phyloP scores from a whole-genome alignment of 2,329 filamentous ascomycete species.

The Aspergillus pseudoterreus region DNA sequence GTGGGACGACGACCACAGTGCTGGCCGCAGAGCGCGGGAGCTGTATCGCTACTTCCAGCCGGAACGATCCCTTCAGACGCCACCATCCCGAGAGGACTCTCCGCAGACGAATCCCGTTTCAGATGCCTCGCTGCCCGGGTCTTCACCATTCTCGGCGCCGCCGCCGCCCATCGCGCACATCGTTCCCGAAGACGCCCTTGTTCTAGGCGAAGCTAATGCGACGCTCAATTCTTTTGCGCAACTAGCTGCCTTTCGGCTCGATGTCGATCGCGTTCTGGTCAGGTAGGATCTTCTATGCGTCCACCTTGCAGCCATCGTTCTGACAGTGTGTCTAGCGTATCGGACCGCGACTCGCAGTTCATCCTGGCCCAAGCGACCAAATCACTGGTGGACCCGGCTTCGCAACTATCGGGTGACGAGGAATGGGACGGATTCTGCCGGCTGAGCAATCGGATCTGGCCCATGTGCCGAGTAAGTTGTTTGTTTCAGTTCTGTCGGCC shows the following conservation, averaged over 20 bases:
- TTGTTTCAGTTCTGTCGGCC: not conserved
- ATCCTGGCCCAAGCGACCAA: constrained; percentile 50
- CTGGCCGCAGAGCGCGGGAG: constrained; percentile 34
- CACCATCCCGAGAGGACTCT: constrained; percentile 5
- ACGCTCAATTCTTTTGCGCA: constrained; percentile 36
- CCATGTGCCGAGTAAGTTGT: constrained; percentile 31
- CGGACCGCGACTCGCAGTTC: constrained; percentile 48
- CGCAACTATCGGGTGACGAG: constrained; percentile 28
- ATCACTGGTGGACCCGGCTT: constrained; percentile 31
- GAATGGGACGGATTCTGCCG: constrained; percentile 30
- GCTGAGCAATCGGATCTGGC: constrained; percentile 31
- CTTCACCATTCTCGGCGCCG: constrained; percentile 11
- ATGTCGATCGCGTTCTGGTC: constrained; percentile 37
- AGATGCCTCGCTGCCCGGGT: constrained; percentile 11
- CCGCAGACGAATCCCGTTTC: constrained; percentile 6
- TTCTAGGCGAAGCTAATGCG: constrained; percentile 30
- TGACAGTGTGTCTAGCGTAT: constrained; percentile 27
- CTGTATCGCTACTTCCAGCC: constrained; percentile 41
- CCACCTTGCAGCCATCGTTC: not conserved
- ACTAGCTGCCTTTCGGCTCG: constrained; percentile 30
- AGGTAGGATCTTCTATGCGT: constrained; percentile 21
- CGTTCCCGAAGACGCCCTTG: constrained; percentile 19
- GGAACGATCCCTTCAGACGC: constrained; percentile 8
- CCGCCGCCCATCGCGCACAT: constrained; percentile 8
- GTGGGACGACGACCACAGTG: constrained; percentile 18